These are phyloP conservation scores for Desmodesmus armatus DNA, from an alignment of 139 green algal genomes.

Conservation along the genomic window DNA sequence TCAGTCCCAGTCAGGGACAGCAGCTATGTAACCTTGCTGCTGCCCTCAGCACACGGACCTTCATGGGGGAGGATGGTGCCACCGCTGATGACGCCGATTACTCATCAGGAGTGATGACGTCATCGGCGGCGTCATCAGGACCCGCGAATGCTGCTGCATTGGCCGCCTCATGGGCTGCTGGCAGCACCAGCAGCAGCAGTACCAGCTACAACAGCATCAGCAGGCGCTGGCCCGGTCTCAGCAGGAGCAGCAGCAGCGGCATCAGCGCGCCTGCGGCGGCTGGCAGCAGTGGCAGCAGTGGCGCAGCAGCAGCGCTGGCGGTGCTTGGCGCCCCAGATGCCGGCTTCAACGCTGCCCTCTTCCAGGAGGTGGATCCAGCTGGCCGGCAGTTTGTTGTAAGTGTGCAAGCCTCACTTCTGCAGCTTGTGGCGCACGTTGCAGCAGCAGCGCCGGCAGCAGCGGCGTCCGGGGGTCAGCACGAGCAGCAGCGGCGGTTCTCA, in stretches of 20 bases:
- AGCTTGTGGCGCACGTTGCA: constrained; percentile 10
- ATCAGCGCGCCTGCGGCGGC: not conserved
- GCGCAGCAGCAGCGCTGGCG: not conserved
- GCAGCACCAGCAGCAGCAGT: not conserved
- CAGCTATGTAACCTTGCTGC: constrained; percentile 15
- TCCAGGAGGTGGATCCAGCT: constrained; percentile 36
- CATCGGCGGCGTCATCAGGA: not conserved
- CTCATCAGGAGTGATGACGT: not conserved
- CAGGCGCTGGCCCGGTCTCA: not conserved
- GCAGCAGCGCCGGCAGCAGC: constrained; percentile 4
- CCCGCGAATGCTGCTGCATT: constrained; percentile 26
- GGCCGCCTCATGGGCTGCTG: constrained; percentile 1
- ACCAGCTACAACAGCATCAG: not conserved
- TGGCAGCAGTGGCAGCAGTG: constrained; percentile 5
- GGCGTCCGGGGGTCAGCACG: not conserved
- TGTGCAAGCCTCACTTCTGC: constrained; percentile 15
- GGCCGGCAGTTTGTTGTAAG: constrained; percentile 27
- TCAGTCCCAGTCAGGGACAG: constrained; percentile 2
- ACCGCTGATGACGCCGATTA: constrained; percentile 2
- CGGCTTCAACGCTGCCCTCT: not conserved
- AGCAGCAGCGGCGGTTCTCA: constrained; percentile 30
- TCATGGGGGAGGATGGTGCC: not conserved
- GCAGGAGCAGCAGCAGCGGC: not conserved
- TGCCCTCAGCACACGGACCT: constrained; percentile 35
- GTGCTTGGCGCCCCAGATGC: not conserved